These are phyloP conservation scores for Pleurotus djamor DNA, from an alignment of 768 basidiomycete genomes.

Conservation along the genomic window DNA sequence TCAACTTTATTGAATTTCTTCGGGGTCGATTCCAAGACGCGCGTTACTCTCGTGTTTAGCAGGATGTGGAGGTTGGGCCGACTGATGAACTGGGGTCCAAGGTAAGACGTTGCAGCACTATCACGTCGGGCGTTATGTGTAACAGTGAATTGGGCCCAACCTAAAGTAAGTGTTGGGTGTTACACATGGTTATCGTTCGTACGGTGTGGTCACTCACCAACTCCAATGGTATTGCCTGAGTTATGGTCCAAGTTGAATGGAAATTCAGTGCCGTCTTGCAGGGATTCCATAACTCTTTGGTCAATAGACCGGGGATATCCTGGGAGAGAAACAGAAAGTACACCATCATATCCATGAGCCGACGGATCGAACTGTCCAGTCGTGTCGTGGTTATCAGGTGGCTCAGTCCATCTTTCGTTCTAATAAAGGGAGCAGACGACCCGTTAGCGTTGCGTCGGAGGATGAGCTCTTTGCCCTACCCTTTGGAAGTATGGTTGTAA, in stretches of 20 bases:
- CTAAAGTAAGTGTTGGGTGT: constrained; percentile 8
- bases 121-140: constrained; percentile 13
- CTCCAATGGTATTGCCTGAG: constrained; percentile 23
- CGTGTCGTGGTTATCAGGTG: constrained; percentile 24
- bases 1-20: constrained; percentile 15
- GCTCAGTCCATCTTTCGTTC: constrained; percentile 22
- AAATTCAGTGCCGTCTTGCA: constrained; percentile 17
- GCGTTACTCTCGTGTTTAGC: constrained; percentile 13
- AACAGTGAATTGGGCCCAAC: constrained; percentile 17
- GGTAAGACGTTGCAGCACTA: constrained; percentile 22
- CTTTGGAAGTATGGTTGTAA: constrained; percentile 20
- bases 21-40: constrained; percentile 1
- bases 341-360: constrained; percentile 21
- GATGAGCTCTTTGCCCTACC: constrained; percentile 7
- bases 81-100: constrained; percentile 15
- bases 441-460: background rate
- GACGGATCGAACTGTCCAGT: constrained; percentile 22
- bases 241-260: constrained; percentile 25
- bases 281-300: constrained; percentile 17
- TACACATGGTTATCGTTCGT: background rate
- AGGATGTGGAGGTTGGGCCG: constrained; percentile 23
- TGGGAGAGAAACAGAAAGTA: constrained; percentile 18
- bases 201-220: constrained; percentile 18
- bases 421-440: constrained; percentile 7
- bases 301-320: constrained; percentile 17